Evolutionary conservation across 805 yeast genomes (phyloP).

Genomic region (Candida odintsovae): DNA sequence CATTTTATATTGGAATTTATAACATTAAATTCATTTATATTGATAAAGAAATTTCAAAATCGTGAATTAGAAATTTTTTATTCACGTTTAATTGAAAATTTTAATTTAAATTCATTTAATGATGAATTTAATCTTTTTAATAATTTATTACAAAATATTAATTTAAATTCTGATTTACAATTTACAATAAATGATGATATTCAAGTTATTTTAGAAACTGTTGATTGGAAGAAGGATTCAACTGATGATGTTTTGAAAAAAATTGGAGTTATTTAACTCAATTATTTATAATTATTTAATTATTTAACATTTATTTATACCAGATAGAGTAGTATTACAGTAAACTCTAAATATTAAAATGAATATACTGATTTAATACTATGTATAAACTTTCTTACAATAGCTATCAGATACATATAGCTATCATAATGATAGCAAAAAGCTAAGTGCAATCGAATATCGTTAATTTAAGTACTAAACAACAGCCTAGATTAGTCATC

Average conservation of each 20-base stretch:
- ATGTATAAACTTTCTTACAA: too few relatives aligned
- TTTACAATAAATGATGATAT: slow-evolving; percentile 12
- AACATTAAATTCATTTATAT: slow-evolving; percentile 8
- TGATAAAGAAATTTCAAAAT: slow-evolving; percentile 2
- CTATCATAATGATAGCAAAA: too few relatives aligned
- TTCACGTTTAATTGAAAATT: not conserved
- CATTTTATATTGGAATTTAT: slow-evolving; percentile 11
- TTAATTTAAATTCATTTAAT: not conserved
- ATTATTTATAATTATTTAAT: not conserved
- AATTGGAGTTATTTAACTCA: slow-evolving; percentile 26
- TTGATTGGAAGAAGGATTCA: slow-evolving; percentile 29
- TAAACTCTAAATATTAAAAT: too few relatives aligned
- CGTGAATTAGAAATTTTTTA: slow-evolving; percentile 8
- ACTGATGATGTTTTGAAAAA: slow-evolving; percentile 30
- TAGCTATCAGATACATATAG: too few relatives aligned
- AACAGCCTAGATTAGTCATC: too few relatives aligned
- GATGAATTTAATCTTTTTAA: not conserved
- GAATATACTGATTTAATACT: too few relatives aligned
- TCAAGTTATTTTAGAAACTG: slow-evolving; percentile 24
- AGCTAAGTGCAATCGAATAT: too few relatives aligned
- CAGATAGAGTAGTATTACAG: too few relatives aligned
- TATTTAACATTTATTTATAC: too few relatives aligned
- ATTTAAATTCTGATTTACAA: not conserved
- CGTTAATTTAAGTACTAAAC: too few relatives aligned
- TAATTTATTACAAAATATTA: not conserved